phyloP scores from a whole-genome alignment of 1,284 basidiomycete genomes.

The Irpex sp. region DNA sequence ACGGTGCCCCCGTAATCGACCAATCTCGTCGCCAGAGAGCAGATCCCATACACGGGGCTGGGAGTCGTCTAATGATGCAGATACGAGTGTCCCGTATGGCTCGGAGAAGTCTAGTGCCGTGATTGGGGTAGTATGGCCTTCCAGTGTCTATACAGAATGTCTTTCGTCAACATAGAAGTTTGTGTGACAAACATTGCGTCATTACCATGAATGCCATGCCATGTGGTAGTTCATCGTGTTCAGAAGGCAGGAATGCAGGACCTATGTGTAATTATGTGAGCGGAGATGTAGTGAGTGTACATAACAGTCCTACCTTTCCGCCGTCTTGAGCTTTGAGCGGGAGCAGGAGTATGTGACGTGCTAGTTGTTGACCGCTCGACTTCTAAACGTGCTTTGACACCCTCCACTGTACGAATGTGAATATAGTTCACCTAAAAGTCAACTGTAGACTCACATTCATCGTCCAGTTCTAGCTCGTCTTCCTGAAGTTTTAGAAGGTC shows the following conservation, averaged over 20 bases:
- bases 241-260: slow-evolving; percentile 93
- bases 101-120: slow-evolving; percentile 93
- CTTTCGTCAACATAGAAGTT: slow-evolving; percentile 1
- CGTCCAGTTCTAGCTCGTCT: slow-evolving; percentile 93
- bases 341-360: slow-evolving; percentile 30
- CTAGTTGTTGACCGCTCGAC: slow-evolving; percentile 52
- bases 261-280: slow-evolving; percentile 38
- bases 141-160: slow-evolving; percentile 58
- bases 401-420: slow-evolving; percentile 58
- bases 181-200: slow-evolving; percentile 4
- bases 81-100: slow-evolving; percentile 93
- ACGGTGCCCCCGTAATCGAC: slow-evolving; percentile 74
- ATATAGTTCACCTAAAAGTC: neutral
- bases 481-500: slow-evolving; percentile 88
- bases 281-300: neutral
- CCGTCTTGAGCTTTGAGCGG: slow-evolving; percentile 65
- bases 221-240: slow-evolving; percentile 93
- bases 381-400: slow-evolving; percentile 79
- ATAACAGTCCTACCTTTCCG: slow-evolving; percentile 54
- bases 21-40: slow-evolving; percentile 77
- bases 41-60: slow-evolving; percentile 89
- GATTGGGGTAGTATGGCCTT: slow-evolving; percentile 79
- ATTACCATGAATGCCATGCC: slow-evolving; percentile 95
- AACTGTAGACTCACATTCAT: slow-evolving; percentile 65
- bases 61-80: slow-evolving; percentile 75